These are phyloP conservation scores for Eimeria mitis DNA, from an alignment of 169 alveolate genomes.

Conservation along the genomic window DNA sequence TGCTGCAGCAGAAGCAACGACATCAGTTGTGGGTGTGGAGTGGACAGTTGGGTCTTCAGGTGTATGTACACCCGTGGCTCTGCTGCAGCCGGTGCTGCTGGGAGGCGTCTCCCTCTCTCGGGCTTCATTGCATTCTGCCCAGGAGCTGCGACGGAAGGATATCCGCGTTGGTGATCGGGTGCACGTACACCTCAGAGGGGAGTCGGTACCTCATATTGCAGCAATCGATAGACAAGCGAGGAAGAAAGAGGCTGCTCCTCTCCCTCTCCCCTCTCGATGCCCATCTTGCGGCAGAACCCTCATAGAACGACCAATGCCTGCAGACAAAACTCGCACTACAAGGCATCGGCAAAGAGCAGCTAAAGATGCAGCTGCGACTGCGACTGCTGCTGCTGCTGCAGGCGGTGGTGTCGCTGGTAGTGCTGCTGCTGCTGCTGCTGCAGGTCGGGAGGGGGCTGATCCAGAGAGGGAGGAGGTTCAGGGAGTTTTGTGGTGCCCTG, in stretches of 20 bases:
- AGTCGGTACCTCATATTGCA: constrained; percentile 18
- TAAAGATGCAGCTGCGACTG: background rate
- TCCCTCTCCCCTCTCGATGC: background rate
- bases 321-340: background rate
- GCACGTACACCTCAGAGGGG: constrained; percentile 21
- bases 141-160: constrained; percentile 31
- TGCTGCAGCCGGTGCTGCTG: constrained; percentile 43
- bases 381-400: constrained; percentile 2
- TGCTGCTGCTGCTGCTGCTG: background rate
- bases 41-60: constrained; percentile 51
- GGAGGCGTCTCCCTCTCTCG: background rate
- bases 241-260: background rate
- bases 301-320: background rate
- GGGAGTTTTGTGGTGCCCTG: constrained; percentile 48
- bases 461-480: background rate
- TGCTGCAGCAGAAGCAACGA: background rate
- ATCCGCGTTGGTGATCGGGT: constrained; percentile 31
- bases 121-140: constrained; percentile 21
- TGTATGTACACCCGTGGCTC: constrained; percentile 31
- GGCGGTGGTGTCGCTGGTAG: background rate
- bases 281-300: constrained; percentile 16
- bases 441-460: background rate
- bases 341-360: background rate
- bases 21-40: background rate
- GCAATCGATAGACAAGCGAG: background rate